phyloP scores from a whole-genome alignment of 805 yeast species.

The Wickerhamomyces rabaulensis region DNA sequence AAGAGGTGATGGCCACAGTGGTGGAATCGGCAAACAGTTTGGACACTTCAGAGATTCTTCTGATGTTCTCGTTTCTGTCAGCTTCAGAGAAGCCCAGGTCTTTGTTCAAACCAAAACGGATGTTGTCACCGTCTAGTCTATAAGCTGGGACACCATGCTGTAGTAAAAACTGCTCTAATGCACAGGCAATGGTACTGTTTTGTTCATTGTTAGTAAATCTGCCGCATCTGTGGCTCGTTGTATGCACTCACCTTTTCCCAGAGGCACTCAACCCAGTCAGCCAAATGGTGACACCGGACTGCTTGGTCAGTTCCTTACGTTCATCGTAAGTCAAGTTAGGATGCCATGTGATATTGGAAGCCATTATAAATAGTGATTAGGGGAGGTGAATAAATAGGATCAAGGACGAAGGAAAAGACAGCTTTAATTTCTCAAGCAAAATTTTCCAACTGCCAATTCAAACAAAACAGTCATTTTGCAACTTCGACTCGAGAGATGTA shows the following conservation, averaged over 20 bases:
- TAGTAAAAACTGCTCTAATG: slow-evolving; percentile 77
- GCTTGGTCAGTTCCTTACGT: slow-evolving; percentile 66
- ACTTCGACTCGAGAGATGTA: not conserved
- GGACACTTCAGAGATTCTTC: slow-evolving; percentile 93
- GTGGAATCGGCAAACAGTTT: slow-evolving; percentile 94
- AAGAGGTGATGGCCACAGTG: slow-evolving; percentile 79
- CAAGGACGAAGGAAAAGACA: too few species aligned
- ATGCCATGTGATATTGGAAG: slow-evolving; percentile 97
- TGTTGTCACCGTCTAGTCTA: slow-evolving; percentile 91
- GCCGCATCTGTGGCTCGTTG: not conserved
- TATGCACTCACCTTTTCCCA: slow-evolving; percentile 54
- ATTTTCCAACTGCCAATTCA: not conserved
- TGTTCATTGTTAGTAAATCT: slow-evolving; percentile 1
- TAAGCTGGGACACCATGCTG: slow-evolving; percentile 69
- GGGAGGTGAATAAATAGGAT: too few species aligned
- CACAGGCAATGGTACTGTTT: slow-evolving; percentile 79
- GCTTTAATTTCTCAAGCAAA: too few species aligned
- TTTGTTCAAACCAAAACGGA: slow-evolving; percentile 91
- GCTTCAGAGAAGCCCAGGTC: slow-evolving; percentile 89
- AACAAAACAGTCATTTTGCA: not conserved
- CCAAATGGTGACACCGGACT: slow-evolving; percentile 90
- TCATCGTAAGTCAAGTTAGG: slow-evolving; percentile 80
- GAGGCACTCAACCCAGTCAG: slow-evolving; percentile 93
- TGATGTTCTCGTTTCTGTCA: slow-evolving; percentile 91
- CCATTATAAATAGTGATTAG: too few species aligned